A percentile compares a stretch with the other conserved stretches of the same genome.
These are phyloP conservation scores for Nannochloris sp. DNA, from an alignment of 139 green algal species.

Conservation along the genomic window DNA sequence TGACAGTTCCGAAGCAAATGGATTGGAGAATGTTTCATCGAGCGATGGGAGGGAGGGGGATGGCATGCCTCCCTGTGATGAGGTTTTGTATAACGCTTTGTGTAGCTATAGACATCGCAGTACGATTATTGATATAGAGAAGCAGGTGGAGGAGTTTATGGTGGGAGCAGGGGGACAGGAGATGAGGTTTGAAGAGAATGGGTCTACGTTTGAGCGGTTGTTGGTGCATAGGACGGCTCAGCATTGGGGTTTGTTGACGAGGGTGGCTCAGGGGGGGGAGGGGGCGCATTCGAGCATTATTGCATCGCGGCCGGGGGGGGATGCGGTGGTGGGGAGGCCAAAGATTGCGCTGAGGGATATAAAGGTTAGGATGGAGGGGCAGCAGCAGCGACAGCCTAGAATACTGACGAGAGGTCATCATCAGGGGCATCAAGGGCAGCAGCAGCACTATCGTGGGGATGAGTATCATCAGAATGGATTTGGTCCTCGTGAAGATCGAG, in stretches of 20 bases:
- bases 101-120: no score
- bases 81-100: no score
- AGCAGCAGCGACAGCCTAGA: neutral
- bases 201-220: slow-evolving; percentile 10
- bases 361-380: slow-evolving; percentile 5
- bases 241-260: slow-evolving; percentile 43
- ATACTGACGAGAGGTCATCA: slow-evolving; percentile 17
- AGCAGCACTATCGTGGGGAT: neutral
- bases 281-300: slow-evolving; percentile 32
- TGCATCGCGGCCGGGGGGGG: slow-evolving; percentile 9
- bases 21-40: no score
- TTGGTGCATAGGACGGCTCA: slow-evolving; percentile 37
- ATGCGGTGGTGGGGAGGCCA: neutral
- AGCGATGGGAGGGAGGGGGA: no score
- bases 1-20: no score
- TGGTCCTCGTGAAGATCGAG: slow-evolving; percentile 21
- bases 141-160: no score
- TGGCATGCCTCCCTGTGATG: no score
- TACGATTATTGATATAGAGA: no score
- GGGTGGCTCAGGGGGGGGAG: slow-evolving; percentile 21
- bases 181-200: no score
- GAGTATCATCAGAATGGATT: neutral
- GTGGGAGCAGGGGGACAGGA: no score
- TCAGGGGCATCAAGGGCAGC: neutral
- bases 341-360: slow-evolving; percentile 16